Evolutionary conservation across 345 rosid genomes (phyloP).

Genomic region (Fremontodendron californicum): DNA sequence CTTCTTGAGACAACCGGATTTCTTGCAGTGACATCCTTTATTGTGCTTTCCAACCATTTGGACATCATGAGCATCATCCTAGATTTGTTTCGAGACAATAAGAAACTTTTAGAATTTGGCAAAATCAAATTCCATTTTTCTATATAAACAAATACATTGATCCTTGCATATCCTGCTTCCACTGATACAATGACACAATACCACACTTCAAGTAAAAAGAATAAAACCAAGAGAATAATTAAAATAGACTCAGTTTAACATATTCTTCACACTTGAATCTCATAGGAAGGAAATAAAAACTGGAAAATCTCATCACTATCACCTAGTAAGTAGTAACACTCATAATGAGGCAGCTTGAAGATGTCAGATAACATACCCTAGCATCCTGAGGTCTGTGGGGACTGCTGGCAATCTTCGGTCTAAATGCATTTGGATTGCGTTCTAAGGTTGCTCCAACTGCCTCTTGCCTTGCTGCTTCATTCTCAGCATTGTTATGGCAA

Average conservation of each 20-base stretch:
- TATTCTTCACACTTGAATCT: background rate
- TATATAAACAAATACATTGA: background rate
- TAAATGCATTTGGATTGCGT: slow-evolving; percentile 67
- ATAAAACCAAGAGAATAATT: background rate
- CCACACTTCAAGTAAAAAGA: background rate
- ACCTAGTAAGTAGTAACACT: background rate
- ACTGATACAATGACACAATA: background rate
- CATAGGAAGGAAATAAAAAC: background rate
- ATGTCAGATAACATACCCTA: slow-evolving; percentile 6
- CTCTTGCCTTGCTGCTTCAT: slow-evolving; percentile 54
- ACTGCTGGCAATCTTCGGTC: slow-evolving; percentile 18
- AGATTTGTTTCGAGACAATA: slow-evolving; percentile 22
- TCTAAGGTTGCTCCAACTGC: slow-evolving; percentile 53
- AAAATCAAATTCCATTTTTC: background rate
- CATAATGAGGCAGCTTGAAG: background rate
- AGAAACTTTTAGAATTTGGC: background rate
- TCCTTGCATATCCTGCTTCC: background rate
- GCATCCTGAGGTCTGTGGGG: slow-evolving; percentile 16
- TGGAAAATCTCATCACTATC: background rate
- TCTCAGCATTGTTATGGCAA: slow-evolving; percentile 69
- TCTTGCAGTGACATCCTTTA: slow-evolving; percentile 90
- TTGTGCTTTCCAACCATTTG: slow-evolving; percentile 63
- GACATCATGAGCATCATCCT: slow-evolving; percentile 50
- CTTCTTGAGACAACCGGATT: slow-evolving; percentile 87
- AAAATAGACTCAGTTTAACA: background rate